Evolutionary conservation across 768 basidiomycete genomes (phyloP).

Genomic region (Guyanaporus albipodus): DNA sequence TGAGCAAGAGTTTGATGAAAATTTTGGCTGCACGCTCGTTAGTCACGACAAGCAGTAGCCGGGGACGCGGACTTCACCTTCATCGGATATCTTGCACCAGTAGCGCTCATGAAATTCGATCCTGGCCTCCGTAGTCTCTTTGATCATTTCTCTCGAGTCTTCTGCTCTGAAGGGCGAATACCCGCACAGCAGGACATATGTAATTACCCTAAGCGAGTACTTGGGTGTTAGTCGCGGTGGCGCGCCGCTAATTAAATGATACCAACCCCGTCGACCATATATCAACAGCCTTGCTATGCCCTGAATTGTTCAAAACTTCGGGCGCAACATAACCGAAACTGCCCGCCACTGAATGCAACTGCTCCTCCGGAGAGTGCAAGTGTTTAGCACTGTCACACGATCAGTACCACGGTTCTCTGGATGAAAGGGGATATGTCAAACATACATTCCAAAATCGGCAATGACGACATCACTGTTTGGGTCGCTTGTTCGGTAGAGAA

Average conservation of each 20-base stretch:
- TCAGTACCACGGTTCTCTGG: no score
- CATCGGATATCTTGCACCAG: slow-evolving; percentile 84
- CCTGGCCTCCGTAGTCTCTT: slow-evolving; percentile 81
- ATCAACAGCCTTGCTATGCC: slow-evolving; percentile 91
- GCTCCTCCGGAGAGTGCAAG: slow-evolving; percentile 65
- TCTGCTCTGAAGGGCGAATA: slow-evolving; percentile 93
- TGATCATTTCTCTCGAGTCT: slow-evolving; percentile 66
- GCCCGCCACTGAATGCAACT: slow-evolving; percentile 68
- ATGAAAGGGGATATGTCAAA: slow-evolving; percentile 5
- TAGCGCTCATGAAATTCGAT: slow-evolving; percentile 92
- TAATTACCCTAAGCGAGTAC: slow-evolving; percentile 66
- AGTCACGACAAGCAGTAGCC: neutral
- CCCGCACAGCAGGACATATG: slow-evolving; percentile 92
- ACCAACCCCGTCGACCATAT: slow-evolving; percentile 88
- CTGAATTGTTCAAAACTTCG: slow-evolving; percentile 74
- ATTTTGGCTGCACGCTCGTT: slow-evolving; percentile 57
- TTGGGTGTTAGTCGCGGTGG: neutral
- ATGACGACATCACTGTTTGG: slow-evolving; percentile 85
- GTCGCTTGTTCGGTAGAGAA: slow-evolving; percentile 80
- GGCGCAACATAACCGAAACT: slow-evolving; percentile 92
- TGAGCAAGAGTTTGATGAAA: slow-evolving; percentile 72
- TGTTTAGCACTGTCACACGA: slow-evolving; percentile 79
- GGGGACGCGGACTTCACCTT: slow-evolving; percentile 44
- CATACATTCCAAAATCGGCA: slow-evolving; percentile 95
- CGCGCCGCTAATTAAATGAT: neutral